These are phyloP conservation scores for Lecanicillium sp. DNA, from an alignment of 2,329 filamentous ascomycete genomes.

Conservation along the genomic window DNA sequence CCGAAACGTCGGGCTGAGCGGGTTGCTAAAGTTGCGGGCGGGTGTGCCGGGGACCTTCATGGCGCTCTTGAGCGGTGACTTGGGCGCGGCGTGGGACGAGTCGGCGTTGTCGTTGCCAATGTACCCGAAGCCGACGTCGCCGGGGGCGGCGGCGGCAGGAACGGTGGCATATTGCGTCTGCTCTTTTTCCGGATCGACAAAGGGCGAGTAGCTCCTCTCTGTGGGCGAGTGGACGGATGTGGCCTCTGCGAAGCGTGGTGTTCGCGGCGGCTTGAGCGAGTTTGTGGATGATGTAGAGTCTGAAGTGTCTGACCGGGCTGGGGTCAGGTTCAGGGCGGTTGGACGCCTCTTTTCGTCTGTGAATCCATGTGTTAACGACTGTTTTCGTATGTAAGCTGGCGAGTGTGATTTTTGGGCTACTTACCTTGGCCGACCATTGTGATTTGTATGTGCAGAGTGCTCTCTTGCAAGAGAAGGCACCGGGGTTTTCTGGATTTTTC, in stretches of 20 bases:
- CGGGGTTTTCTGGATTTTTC: not conserved
- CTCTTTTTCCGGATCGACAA: conserved; percentile 50
- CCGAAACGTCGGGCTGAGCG: conserved; percentile 82
- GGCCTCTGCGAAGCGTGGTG: conserved; percentile 73
- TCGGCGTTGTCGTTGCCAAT: conserved; percentile 57
- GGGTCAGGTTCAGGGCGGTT: conserved; percentile 45
- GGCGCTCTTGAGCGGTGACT: conserved; percentile 80
- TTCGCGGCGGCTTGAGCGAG: conserved; percentile 60
- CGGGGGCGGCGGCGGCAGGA: conserved; percentile 64
- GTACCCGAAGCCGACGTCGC: conserved; percentile 90
- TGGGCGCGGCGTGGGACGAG: conserved; percentile 59
- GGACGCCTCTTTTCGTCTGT: conserved; percentile 50
- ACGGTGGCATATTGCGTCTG: conserved; percentile 28
- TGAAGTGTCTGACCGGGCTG: conserved; percentile 40
- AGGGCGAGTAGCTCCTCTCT: conserved; percentile 49
- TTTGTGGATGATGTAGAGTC: conserved; percentile 42
- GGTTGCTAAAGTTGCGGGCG: conserved; percentile 63
- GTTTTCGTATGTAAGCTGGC: conserved; percentile 10
- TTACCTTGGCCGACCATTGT: not conserved
- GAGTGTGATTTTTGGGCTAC: conserved; percentile 28
- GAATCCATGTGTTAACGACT: conserved; percentile 12
- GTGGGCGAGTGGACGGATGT: conserved; percentile 72
- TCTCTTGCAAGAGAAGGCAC: not conserved
- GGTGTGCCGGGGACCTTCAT: conserved; percentile 81
- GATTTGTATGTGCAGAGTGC: not conserved